Conservation (phyloP, 148 eudicot species). For the Drosera capensis region DNA sequence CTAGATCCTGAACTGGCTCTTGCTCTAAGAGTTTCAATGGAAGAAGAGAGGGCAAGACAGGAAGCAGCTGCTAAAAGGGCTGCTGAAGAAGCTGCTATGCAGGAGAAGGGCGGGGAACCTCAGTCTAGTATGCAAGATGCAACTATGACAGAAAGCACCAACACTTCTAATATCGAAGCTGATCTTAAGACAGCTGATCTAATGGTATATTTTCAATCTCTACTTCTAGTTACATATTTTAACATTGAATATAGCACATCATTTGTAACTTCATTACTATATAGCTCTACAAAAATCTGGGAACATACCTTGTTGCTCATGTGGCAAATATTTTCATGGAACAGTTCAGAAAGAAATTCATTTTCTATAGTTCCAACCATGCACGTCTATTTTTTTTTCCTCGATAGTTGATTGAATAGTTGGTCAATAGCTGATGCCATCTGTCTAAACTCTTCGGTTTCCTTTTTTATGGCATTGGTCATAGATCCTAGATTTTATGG, state of each 20-base stretch:
- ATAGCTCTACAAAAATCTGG: too few relatives aligned
- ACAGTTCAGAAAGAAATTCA: too few relatives aligned
- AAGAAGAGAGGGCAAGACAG: constrained; percentile 99
- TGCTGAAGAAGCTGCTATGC: constrained; percentile 62
- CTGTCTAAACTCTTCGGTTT: too few relatives aligned
- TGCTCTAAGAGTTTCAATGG: constrained; percentile 97
- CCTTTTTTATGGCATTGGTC: too few relatives aligned
- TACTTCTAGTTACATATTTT: not conserved
- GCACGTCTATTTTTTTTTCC: too few relatives aligned
- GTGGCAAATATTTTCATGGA: too few relatives aligned
- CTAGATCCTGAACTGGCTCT: constrained; percentile 96
- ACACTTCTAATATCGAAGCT: constrained; percentile 37
- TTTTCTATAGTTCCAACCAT: too few relatives aligned
- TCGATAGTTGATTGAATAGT: too few relatives aligned
- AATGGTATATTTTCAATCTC: constrained; percentile 19
- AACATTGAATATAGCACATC: not conserved
- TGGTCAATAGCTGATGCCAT: too few relatives aligned
- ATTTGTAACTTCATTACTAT: too few relatives aligned
- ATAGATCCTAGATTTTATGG: too few relatives aligned
- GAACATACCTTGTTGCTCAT: too few relatives aligned
- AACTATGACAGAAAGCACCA: constrained; percentile 64
- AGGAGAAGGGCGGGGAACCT: constrained; percentile 52
- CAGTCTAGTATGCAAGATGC: constrained; percentile 66
- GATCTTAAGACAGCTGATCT: constrained; percentile 49
- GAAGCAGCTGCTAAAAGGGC: constrained; percentile 98